Base-by-base conservation (phyloP, 2,329 filamentous ascomycete genomes). In the Pseudopithomyces maydicus region DNA sequence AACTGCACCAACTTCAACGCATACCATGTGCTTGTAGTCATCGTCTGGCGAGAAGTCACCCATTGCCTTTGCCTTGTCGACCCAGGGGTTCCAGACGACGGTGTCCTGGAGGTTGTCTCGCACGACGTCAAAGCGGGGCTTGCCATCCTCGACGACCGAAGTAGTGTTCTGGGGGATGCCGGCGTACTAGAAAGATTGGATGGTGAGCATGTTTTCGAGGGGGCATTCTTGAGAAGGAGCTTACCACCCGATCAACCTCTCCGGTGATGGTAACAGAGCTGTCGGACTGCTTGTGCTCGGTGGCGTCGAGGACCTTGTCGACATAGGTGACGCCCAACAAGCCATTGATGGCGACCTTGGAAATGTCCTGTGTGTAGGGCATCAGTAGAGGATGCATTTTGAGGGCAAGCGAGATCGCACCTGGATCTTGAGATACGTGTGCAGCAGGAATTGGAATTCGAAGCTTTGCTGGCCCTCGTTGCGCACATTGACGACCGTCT, bases 11-110 rank as follows among this genome's bases (percentile, higher is more conserved):
- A 94, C 90, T 82, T 99, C 95, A 49, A 98, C 86, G 73, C 95
- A 98, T 42, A 99, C 81, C 91, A 98, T 97, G 57, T 92, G 86
- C 82, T 91, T 91, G 82, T 89, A 98, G 36, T 90, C 95, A 52
- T 93, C 90, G 72, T 96, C 90, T 48, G 95, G 95, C 56, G 84
- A 85, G 74, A 98, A 97, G 77, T 99, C 95, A 51, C 81, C 87
- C 79, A 97, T 96, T 5, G 84, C 84, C 67, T 87, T 85, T 1
- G 91, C 87, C 81, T 96, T 96, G 62, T 93, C 91, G 39, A 84
- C 83, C 92, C 94, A 97, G 1, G 95, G 95, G 78, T 99, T 99
- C 95, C 95, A 99, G 29, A 98, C 90, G 1, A 97, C 94, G 15
- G 95, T 88, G 65, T 98, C 91, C 60, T 85, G 85, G 64, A 99